A percentile compares a stretch with the other conserved stretches of the same genome.
phyloP scores from a whole-genome alignment of 306 rosid species.

The Potentilla sterilis region DNA sequence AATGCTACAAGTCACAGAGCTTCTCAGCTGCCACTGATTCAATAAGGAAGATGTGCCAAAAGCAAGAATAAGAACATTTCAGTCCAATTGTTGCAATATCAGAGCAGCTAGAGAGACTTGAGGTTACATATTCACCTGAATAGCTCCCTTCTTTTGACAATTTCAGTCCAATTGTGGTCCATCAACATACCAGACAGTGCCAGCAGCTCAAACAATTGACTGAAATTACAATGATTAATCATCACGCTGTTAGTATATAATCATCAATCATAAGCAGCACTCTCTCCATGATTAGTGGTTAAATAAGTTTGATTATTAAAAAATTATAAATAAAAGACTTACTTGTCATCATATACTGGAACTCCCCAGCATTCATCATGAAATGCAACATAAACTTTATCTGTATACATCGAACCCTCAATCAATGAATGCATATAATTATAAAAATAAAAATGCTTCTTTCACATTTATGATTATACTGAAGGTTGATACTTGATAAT shows the following conservation, averaged over 20 bases:
- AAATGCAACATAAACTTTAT: constrained; percentile 75
- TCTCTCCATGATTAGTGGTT: background rate
- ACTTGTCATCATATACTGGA: constrained; percentile 92
- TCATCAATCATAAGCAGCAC: background rate
- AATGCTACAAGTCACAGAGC: no score
- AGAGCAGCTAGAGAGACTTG: background rate
- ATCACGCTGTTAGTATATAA: background rate
- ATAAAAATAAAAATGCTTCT: background rate
- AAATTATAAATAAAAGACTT: constrained; percentile 2
- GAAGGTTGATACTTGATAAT: background rate
- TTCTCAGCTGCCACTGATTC: no score
- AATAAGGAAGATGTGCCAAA: no score
- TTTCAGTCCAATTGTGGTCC: constrained; percentile 98
- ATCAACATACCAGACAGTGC: constrained; percentile 93
- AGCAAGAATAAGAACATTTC: no score
- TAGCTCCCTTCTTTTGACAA: constrained; percentile 74
- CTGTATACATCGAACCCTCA: constrained; percentile 34
- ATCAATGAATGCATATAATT: background rate
- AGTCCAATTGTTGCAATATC: background rate
- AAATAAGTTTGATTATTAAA: background rate
- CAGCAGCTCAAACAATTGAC: constrained; percentile 93
- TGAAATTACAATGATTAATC: constrained; percentile 29
- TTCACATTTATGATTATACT: background rate
- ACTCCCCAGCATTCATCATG: constrained; percentile 99
- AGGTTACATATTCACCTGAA: constrained; percentile 54